These are phyloP conservation scores for Psilocybe subaeruginosa DNA, from an alignment of 768 basidiomycete genomes.

Conservation along the genomic window DNA sequence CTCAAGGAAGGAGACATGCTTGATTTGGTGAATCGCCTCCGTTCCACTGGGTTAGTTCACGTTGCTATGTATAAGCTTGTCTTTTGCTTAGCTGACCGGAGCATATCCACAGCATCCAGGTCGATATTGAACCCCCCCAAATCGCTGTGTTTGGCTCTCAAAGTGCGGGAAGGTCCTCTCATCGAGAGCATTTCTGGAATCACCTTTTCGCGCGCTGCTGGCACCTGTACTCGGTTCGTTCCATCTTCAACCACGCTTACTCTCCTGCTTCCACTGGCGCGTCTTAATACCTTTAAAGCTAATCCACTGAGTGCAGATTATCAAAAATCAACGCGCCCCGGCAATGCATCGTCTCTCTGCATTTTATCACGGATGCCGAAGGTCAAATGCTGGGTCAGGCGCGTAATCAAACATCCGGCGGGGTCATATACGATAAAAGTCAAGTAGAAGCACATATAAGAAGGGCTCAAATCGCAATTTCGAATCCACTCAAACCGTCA, in stretches of 20 bases:
- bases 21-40: conserved; percentile 59
- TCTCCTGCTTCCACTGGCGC: neutral
- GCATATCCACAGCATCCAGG: conserved; percentile 50
- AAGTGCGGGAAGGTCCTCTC: conserved; percentile 76
- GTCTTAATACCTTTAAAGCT: conserved; percentile 32
- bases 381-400: conserved; percentile 43
- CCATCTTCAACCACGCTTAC: neutral
- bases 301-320: conserved; percentile 61
- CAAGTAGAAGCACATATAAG: conserved; percentile 69
- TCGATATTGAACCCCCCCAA: conserved; percentile 72
- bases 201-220: conserved; percentile 68
- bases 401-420: conserved; percentile 46
- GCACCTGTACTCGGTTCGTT: conserved; percentile 71
- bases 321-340: conserved; percentile 42
- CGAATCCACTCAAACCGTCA: conserved; percentile 50
- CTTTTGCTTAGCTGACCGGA: neutral
- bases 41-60: conserved; percentile 56
- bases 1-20: conserved; percentile 51
- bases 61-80: neutral
- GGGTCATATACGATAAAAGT: conserved; percentile 49
- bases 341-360: conserved; percentile 55
- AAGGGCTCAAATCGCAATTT: conserved; percentile 65
- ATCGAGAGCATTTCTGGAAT: conserved; percentile 80
- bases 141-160: conserved; percentile 77
- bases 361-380: conserved; percentile 41